These are phyloP conservation scores for Hygrophorus russula DNA, from an alignment of 768 basidiomycete genomes.

Conservation along the genomic window DNA sequence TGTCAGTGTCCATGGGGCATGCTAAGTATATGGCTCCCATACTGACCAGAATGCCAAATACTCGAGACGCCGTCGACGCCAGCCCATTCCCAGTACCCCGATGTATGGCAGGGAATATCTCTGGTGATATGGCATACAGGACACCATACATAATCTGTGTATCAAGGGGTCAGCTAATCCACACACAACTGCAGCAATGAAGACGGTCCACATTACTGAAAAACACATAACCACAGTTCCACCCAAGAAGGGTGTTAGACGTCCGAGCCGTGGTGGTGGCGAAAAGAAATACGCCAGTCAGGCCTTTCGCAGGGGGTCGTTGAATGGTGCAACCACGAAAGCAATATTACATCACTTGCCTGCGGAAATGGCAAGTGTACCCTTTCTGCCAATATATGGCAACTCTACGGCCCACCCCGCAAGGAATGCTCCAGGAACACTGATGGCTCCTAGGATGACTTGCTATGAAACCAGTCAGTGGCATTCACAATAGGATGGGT, in stretches of 20 bases:
- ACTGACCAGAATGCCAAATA: conserved; percentile 62
- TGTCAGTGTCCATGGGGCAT: neutral
- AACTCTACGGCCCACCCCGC: conserved; percentile 64
- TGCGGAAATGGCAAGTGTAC: conserved; percentile 54
- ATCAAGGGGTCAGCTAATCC: neutral
- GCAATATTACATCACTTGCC: conserved; percentile 27
- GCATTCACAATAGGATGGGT: neutral
- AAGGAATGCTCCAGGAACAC: conserved; percentile 61
- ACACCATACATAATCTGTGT: conserved; percentile 65
- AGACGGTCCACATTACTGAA: conserved; percentile 34
- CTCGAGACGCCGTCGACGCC: conserved; percentile 43
- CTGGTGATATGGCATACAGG: conserved; percentile 57
- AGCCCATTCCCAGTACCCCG: conserved; percentile 65
- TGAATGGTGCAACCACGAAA: conserved; percentile 24
- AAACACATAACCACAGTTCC: conserved; percentile 73
- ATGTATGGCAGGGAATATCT: conserved; percentile 63
- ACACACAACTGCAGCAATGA: neutral
- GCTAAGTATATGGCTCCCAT: neutral
- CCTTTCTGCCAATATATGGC: conserved; percentile 51
- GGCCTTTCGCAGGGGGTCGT: conserved; percentile 34
- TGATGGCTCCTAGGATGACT: conserved; percentile 57
- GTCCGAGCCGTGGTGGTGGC: conserved; percentile 64
- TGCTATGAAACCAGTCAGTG: conserved; percentile 27
- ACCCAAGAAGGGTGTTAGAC: conserved; percentile 58
- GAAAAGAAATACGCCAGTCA: conserved; percentile 69